Evolutionary conservation across 305 asterid species (phyloP).

Genomic region (Ajuga reptans): DNA sequence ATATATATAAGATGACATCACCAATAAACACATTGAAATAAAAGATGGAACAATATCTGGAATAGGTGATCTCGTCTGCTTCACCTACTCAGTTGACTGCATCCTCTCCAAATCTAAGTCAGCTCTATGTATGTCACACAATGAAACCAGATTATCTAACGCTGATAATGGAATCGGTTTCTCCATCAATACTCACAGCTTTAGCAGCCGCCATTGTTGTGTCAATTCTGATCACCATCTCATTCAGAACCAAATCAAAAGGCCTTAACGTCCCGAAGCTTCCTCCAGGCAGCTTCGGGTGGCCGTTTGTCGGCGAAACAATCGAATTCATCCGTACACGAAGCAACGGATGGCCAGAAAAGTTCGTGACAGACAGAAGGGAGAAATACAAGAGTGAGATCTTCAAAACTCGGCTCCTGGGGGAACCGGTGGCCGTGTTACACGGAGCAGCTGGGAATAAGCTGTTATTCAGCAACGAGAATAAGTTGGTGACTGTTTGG

Average conservation of each 20-base stretch:
- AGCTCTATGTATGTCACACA: no score
- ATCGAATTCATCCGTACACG: constrained; percentile 30
- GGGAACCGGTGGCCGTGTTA: constrained; percentile 41
- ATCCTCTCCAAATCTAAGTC: no score
- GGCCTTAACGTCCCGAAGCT: background rate
- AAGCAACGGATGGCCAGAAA: constrained; percentile 38
- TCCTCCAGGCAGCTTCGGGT: constrained; percentile 40
- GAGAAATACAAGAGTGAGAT: constrained; percentile 29
- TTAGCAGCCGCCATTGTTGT: background rate
- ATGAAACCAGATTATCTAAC: no score
- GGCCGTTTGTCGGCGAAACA: constrained; percentile 62
- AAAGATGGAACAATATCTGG: no score
- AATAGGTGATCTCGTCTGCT: no score
- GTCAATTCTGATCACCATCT: background rate
- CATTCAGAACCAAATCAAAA: background rate
- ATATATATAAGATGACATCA: no score
- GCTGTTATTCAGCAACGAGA: constrained; percentile 48
- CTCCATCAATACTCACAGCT: background rate
- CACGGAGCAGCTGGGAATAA: constrained; percentile 35
- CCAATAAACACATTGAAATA: no score
- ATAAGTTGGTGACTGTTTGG: constrained; percentile 51
- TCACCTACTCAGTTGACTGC: no score
- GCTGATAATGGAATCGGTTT: background rate
- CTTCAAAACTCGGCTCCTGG: constrained; percentile 44
- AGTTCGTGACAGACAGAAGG: constrained; percentile 33